Evolutionary conservation across 2,329 filamentous ascomycete genomes (phyloP).

Genomic region (Epicoccum nigrum): DNA sequence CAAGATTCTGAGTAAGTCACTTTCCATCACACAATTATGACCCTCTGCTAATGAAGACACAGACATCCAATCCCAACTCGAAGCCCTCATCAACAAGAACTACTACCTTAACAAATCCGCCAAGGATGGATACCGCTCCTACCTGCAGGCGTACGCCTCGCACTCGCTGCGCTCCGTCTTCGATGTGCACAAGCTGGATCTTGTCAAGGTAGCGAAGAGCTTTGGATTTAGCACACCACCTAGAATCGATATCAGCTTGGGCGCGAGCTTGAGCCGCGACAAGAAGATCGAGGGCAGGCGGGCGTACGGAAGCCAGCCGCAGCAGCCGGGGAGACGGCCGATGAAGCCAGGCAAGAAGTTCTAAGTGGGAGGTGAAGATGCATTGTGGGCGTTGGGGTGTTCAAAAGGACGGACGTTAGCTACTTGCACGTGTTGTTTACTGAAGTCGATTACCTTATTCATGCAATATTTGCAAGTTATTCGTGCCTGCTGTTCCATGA

Average conservation of each 20-base stretch:
- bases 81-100: slow-evolving; percentile 92
- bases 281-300: slow-evolving; percentile 68
- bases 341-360: slow-evolving; percentile 56
- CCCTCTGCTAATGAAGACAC: background rate
- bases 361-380: slow-evolving; percentile 8
- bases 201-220: slow-evolving; percentile 82
- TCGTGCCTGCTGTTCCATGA: no score
- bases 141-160: slow-evolving; percentile 92
- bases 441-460: background rate
- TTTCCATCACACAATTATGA: background rate
- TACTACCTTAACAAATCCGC: slow-evolving; percentile 93
- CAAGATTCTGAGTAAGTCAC: slow-evolving; percentile 70
- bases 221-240: slow-evolving; percentile 82
- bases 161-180: slow-evolving; percentile 84
- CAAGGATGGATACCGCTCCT: slow-evolving; percentile 80
- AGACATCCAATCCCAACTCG: slow-evolving; percentile 75
- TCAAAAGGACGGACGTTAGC: background rate
- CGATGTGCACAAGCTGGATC: slow-evolving; percentile 80
- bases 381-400: slow-evolving; percentile 26
- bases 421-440: background rate
- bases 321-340: slow-evolving; percentile 60
- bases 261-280: slow-evolving; percentile 76
- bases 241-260: slow-evolving; percentile 77
- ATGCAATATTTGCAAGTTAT: background rate
- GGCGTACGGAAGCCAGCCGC: slow-evolving; percentile 79